A percentile compares a stretch with the other conserved stretches of the same genome.
These are phyloP conservation scores for Primulina huaijiensis DNA, from an alignment of 257 asterid genomes.

Conservation along the genomic window DNA sequence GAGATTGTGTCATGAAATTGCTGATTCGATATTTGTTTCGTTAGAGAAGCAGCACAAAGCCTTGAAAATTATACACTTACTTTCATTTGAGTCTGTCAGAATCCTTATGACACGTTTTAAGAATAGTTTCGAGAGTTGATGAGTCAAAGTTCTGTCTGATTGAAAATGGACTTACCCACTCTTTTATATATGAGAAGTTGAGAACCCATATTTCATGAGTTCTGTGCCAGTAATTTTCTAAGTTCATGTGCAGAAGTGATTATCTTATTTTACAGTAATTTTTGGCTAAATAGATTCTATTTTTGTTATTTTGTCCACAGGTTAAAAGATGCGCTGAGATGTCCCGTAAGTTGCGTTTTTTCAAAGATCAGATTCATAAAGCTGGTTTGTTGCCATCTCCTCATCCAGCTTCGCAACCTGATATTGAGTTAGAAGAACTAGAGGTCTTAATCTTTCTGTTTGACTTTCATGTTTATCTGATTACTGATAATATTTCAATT, in stretches of 20 bases:
- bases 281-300: constrained; percentile 24
- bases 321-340: constrained; percentile 99
- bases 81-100: constrained; percentile 1
- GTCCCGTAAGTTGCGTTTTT: constrained; percentile 87
- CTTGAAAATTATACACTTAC: constrained; percentile 1
- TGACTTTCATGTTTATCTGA: constrained; percentile 16
- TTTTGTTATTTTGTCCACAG: constrained; percentile 37
- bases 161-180: constrained; percentile 6
- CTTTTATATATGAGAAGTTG: background rate
- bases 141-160: constrained; percentile 15
- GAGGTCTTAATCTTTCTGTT: constrained; percentile 55
- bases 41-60: constrained; percentile 14
- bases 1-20: constrained; percentile 2
- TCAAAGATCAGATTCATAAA: constrained; percentile 89
- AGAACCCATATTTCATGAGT: background rate
- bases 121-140: background rate
- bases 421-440: constrained; percentile 81
- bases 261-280: constrained; percentile 14
- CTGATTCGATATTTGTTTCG: constrained; percentile 5
- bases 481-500: constrained; percentile 1
- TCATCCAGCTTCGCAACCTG: constrained; percentile 72
- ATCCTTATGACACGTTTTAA: constrained; percentile 7
- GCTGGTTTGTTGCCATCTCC: constrained; percentile 71
- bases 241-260: constrained; percentile 17
- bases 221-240: constrained; percentile 13